phyloP scores from a whole-genome alignment of 2,329 filamentous ascomycete genomes.

The Neodidymelliopsis sp. region DNA sequence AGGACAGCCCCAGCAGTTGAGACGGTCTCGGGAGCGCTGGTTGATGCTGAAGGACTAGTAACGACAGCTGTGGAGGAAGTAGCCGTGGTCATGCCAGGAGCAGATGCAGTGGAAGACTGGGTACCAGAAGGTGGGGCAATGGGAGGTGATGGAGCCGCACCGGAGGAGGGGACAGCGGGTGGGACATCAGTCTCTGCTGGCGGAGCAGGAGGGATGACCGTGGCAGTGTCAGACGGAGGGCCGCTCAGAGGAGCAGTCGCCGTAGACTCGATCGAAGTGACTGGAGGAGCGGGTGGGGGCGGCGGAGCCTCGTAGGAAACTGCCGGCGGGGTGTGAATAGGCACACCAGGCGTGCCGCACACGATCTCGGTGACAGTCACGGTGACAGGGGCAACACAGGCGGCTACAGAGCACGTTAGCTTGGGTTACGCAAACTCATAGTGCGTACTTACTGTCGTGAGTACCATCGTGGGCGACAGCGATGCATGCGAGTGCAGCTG shows the following conservation, averaged over 20 bases:
- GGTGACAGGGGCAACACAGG: constrained; percentile 29
- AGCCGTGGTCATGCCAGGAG: constrained; percentile 9
- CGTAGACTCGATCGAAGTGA: constrained; percentile 23
- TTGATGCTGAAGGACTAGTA: constrained; percentile 13
- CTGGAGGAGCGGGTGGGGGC: constrained; percentile 14
- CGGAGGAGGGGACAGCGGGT: constrained; percentile 14
- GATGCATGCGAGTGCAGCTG: constrained; percentile 27
- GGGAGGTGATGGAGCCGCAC: constrained; percentile 1
- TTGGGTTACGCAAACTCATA: constrained; percentile 5
- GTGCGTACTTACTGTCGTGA: constrained; percentile 21
- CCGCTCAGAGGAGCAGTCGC: constrained; percentile 23
- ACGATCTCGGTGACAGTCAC: constrained; percentile 38
- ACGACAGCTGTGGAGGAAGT: constrained; percentile 23
- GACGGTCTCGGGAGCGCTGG: constrained; percentile 13
- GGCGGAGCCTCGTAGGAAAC: constrained; percentile 16
- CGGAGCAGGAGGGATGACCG: constrained; percentile 17
- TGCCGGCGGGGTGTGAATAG: constrained; percentile 20
- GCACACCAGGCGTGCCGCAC: constrained; percentile 24
- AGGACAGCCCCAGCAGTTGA: constrained; percentile 29
- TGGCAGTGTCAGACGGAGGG: constrained; percentile 11
- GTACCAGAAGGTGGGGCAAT: constrained; percentile 9
- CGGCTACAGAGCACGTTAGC: constrained; percentile 21
- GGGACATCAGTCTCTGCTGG: constrained; percentile 14
- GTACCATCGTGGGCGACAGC: constrained; percentile 25
- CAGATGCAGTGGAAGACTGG: constrained; percentile 8